Conservation (phyloP, 768 basidiomycete genomes). For the Agaricus sinodeliciosus region DNA sequence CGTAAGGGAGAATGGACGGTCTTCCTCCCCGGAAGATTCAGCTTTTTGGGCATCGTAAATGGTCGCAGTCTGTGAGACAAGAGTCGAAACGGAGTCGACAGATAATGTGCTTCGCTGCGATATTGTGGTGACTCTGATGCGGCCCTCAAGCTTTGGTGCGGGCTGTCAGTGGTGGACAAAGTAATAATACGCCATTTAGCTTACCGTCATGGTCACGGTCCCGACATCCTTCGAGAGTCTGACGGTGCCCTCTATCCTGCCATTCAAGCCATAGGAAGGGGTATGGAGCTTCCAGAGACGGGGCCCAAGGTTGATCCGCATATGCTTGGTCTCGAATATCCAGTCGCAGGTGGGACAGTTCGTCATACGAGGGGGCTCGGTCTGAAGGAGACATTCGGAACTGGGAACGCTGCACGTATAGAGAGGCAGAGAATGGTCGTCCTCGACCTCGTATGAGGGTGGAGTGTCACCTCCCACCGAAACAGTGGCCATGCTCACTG, state of each 20-base stretch:
- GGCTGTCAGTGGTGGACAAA: neutral
- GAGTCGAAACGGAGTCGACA: slow-evolving; percentile 18
- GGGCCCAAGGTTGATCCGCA: slow-evolving; percentile 33
- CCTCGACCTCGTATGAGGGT: slow-evolving; percentile 16
- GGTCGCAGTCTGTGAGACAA: slow-evolving; percentile 22
- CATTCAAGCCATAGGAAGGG: slow-evolving; percentile 37
- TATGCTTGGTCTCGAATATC: slow-evolving; percentile 31
- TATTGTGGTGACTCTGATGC: slow-evolving; percentile 22
- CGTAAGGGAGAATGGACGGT: slow-evolving; percentile 29
- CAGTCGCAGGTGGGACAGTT: slow-evolving; percentile 24
- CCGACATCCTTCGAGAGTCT: slow-evolving; percentile 20
- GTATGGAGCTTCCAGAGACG: slow-evolving; percentile 29
- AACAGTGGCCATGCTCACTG: neutral
- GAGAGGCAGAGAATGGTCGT: slow-evolving; percentile 12
- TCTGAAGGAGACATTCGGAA: slow-evolving; percentile 30
- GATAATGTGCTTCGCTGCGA: slow-evolving; percentile 21
- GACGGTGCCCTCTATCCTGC: slow-evolving; percentile 32
- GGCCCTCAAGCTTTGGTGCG: slow-evolving; percentile 28
- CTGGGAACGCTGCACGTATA: slow-evolving; percentile 24
- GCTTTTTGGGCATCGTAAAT: slow-evolving; percentile 20
- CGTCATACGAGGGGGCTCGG: slow-evolving; percentile 18
- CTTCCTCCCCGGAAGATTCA: slow-evolving; percentile 18
- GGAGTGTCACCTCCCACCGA: slow-evolving; percentile 6
- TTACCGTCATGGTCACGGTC: slow-evolving; percentile 33
- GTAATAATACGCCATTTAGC: slow-evolving; percentile 5